Base-by-base conservation (phyloP, 306 rosid species). In the Trifolium repens region DNA sequence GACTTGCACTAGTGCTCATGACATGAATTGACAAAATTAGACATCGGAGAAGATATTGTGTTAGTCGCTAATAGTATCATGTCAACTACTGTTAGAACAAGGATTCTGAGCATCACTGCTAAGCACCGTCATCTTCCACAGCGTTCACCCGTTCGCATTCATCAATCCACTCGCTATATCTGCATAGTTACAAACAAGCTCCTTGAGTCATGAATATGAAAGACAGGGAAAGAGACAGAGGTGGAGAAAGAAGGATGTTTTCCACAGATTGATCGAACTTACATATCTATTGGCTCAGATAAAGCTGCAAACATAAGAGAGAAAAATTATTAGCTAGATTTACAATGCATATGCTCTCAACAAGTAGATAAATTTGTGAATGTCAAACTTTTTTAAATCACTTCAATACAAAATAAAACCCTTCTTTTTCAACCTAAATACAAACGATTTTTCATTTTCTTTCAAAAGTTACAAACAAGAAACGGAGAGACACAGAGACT, bases 91-190 rank as follows among this genome's bases (percentile, higher is more conserved):
- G 4, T 30, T 4, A 30, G 34, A 30, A 30, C 34, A 30, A 30
- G 34, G 34, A 30, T 30, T 30, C 34, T 49, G 40, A 37, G 2
- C 39, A 17, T 54, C 8, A 62, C 54, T 10, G 27, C 74, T 87
- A 84, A 24, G 90, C 83, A 58, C 87, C 97, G n/a, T 88, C 94
- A 61, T 93, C 97, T 47, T 91, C 98, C 50, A 60, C 71, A 69
- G 40, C 84, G 88, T 93, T 93, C 47, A 93, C 98, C 65, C 89
- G 86, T 73, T 91, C 97, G 1, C 98, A 93, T 86, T 93, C 98
- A 16, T 93, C 98, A 42, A 91, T 93, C 98, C 98, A 91, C 85
- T 93, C 98, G 0, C 94, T 93, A 76, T 91, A 93, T 91, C 97
- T 94, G 87, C 73, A 84, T 13, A 7, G 27, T 52, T 22, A 69